phyloP scores from a whole-genome alignment of 257 asterid genomes.

The Petunia secreta region DNA sequence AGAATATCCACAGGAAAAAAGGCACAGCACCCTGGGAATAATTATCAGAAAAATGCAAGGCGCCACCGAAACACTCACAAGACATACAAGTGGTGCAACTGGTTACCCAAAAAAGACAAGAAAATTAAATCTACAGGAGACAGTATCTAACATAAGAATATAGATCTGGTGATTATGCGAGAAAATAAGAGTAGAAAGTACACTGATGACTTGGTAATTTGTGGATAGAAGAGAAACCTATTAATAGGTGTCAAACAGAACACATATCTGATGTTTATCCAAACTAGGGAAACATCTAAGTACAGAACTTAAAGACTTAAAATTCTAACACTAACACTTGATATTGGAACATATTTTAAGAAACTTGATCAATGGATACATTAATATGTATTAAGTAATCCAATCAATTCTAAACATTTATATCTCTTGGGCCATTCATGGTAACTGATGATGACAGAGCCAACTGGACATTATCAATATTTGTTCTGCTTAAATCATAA shows the following conservation, averaged over 20 bases:
- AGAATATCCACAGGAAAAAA: background rate
- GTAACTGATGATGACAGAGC: slow-evolving; percentile 9
- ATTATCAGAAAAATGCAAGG: background rate
- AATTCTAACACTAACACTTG: background rate
- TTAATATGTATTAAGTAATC: background rate
- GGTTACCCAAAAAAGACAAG: background rate
- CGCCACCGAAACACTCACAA: background rate
- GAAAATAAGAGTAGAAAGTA: background rate
- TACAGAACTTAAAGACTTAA: background rate
- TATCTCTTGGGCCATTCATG: background rate
- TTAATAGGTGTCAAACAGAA: background rate
- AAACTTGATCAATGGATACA: background rate
- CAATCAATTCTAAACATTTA: background rate
- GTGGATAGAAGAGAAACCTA: slow-evolving; percentile 3
- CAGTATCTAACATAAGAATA: background rate
- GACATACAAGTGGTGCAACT: background rate
- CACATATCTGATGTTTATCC: background rate
- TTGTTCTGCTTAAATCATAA: slow-evolving; percentile 7
- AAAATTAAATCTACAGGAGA: background rate
- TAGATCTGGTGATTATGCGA: slow-evolving; percentile 3
- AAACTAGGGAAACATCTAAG: background rate
- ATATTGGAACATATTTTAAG: background rate
- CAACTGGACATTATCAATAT: slow-evolving; percentile 13
- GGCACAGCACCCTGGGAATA: background rate
- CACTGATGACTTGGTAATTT: slow-evolving; percentile 10